phyloP scores from a whole-genome alignment of 78 protist genomes.

The Pigoraptor vietnamica region DNA sequence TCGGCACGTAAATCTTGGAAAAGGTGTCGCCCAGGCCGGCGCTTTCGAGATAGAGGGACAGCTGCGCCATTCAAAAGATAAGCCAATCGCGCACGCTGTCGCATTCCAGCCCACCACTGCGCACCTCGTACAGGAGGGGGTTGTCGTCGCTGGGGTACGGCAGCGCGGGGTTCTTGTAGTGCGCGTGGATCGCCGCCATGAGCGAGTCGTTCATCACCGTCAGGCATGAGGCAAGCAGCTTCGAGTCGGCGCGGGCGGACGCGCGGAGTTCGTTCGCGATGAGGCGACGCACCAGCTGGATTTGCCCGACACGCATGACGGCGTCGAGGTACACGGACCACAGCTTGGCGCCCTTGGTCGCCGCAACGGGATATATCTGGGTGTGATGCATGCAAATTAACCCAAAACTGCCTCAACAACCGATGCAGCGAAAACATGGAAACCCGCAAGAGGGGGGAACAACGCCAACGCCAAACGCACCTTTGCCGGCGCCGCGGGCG shows the following conservation, averaged over 20 bases:
- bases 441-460: background rate
- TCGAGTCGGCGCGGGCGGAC: conserved; percentile 48
- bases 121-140: conserved; percentile 58
- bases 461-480: background rate
- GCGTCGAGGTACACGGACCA: background rate
- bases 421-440: background rate
- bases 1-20: conserved; percentile 71
- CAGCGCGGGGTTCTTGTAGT: conserved; percentile 58
- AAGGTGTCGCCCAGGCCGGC: conserved; percentile 71
- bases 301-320: conserved; percentile 57
- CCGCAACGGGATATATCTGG: background rate
- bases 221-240: conserved; percentile 52
- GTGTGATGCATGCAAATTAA: background rate
- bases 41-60: conserved; percentile 55
- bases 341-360: background rate
- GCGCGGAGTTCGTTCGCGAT: conserved; percentile 56
- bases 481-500: background rate
- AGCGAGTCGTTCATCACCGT: conserved; percentile 60
- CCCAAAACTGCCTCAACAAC: background rate
- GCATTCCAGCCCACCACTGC: background rate
- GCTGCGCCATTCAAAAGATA: background rate
- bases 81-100: background rate
- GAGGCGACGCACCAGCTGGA: conserved; percentile 75
- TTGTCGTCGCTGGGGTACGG: conserved; percentile 78
- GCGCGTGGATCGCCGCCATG: conserved; percentile 57